Base-by-base conservation (phyloP, 441 rosid genomes). In the Syzygium syzygioides region DNA sequence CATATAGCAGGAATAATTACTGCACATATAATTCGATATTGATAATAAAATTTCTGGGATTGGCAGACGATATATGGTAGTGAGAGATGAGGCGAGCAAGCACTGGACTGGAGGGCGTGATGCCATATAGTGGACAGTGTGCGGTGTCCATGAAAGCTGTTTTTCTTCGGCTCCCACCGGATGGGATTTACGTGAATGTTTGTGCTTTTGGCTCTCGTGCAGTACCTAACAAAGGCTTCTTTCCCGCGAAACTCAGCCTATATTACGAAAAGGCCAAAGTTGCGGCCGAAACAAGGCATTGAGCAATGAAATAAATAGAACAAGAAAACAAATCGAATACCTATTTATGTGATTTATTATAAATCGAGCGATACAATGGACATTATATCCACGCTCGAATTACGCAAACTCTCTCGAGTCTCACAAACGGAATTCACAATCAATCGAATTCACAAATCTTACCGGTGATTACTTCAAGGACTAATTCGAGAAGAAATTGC, bases 361-460 rank as follows among this genome's bases (percentile, higher is more conserved):
- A 13, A 28, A 60, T 30, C 20, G 11, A 64, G 12, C 30, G 17
- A 15, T 30, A 15, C 15, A 64, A 30, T 1, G 1, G 19, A 64
- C 20, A 3, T 15, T 64, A 18, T 0, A 64, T n/a, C 3, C 20
- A 30, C 1, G 0, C 1, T 15, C 12, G 0, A 64, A 30, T 64
- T 20, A 1, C 3, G 7, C 11, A 1, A 13, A 6, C 48, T 2
- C 26, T 4, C 25, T 11, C 8, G 1, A 68, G 14, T 34, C 14
- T 18, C 45, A 18, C 57, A 55, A 57, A 57, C 11, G 60, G 25
- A 64, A 64, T n/a, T 15, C 23, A n/a, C 2, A 28, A 60, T 59
- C 64, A 59, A 59, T 11, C 7, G 1, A 66, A 66, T 32, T 18
- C 9, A 34, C 15, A 20, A 5, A 19, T 10, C 9, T 41, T 76